Evolutionary conservation across 2,329 filamentous ascomycete species (phyloP).

Genomic region (Fusarium longipes): DNA sequence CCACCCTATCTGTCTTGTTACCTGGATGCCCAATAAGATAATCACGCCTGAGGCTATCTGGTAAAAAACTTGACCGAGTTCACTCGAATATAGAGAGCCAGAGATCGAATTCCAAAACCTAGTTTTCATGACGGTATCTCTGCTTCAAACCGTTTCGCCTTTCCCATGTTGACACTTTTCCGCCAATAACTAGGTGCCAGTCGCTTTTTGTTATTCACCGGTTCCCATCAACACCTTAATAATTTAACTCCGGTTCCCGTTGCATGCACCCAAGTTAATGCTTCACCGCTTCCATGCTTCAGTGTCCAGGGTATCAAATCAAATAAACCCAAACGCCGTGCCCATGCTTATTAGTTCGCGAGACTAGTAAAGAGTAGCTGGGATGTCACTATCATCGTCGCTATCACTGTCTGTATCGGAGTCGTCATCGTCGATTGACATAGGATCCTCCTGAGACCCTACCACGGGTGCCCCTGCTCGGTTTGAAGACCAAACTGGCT

Average conservation of each 20-base stretch:
- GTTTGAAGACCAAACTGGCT: slow-evolving; percentile 2
- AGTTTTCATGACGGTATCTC: slow-evolving; percentile 2
- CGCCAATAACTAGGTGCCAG: neutral
- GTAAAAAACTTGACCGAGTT: neutral
- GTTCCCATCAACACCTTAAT: slow-evolving; percentile 14
- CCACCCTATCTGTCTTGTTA: neutral
- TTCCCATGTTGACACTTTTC: neutral
- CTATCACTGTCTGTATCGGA: slow-evolving; percentile 35
- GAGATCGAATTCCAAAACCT: slow-evolving; percentile 5
- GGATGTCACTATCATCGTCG: slow-evolving; percentile 43
- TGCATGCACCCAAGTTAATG: neutral
- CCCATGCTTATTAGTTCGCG: slow-evolving; percentile 3
- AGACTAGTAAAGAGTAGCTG: slow-evolving; percentile 36
- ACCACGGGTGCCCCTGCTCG: neutral
- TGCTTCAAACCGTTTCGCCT: neutral
- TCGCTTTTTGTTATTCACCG: slow-evolving; percentile 2
- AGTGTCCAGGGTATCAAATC: slow-evolving; percentile 25
- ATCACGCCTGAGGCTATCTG: neutral
- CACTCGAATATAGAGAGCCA: neutral
- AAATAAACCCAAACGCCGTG: slow-evolving; percentile 28
- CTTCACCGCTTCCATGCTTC: slow-evolving; percentile 2
- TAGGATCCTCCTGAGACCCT: slow-evolving; percentile 43
- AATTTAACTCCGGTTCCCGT: slow-evolving; percentile 21
- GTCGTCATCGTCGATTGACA: slow-evolving; percentile 44
- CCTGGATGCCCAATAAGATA: neutral